Evolutionary conservation across 2,329 filamentous ascomycete species (phyloP), one percentile per base, ranked within the genome.

Genomic region (Erysiphe pulchra): DNA sequence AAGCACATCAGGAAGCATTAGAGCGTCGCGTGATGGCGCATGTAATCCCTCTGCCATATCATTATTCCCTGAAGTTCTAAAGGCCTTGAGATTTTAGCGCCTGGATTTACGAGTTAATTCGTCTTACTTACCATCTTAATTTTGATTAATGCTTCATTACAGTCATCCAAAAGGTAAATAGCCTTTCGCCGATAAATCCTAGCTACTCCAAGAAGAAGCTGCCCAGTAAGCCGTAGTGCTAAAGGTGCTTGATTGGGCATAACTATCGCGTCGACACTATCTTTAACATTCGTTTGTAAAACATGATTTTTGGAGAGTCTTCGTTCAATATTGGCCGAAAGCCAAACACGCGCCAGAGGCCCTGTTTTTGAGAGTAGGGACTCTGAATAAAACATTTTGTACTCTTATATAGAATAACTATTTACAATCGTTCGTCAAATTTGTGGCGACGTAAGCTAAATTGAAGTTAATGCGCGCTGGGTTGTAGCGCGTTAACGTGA

Each of bases 271-370:
- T 84, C 80, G 52, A 98, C 86, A 62, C 86, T 93, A 65, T 85
- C 83, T 56, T 87, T 80, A 54, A 98, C 80, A 64, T 93, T 92
- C 48, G 86, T 87, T 60, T 93, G 84, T 51, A 98, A 62, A 53
- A 95, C 90, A 57, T 94, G 85, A 51, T 84, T 85, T 65, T 98
- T 98, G 54, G 86, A 92, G 49, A 98, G 76, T 67, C 95, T 98
- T 69, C 87, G 85, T 72, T 95, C 90, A 52, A 95, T 71, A 63
- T 95, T 98, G 66, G 90, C 85, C 31, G 90, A 93, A 50, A 95
- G 74, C 90, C 90, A 98, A 65, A 95, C 86, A 59, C 85, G 83
- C 64, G 90, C 90, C 69, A 98, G 66, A 58, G 90, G 87, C 68
- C 90, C 90, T 56, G 84, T 93, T 77, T 93, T 93, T 61, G 86